Evolutionary conservation across 495 filamentous ascomycete species (phyloP).

Genomic region (Hypoxylon perforatum): DNA sequence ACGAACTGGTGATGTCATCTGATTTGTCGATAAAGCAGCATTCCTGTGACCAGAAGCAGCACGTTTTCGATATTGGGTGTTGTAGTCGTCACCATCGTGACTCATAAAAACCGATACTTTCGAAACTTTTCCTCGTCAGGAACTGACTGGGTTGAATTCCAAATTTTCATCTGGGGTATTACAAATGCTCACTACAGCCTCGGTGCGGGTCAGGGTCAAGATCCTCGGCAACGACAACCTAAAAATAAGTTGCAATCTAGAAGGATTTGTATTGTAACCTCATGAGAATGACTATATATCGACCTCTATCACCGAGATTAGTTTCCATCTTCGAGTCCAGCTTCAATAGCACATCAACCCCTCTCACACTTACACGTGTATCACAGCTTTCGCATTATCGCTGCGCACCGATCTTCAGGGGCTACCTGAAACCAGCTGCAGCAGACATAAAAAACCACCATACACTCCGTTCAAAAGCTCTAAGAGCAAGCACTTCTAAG

Average conservation of each 20-base stretch:
- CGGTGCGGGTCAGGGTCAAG: background rate
- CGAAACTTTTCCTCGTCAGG: background rate
- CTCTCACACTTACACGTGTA: slow-evolving; percentile 10
- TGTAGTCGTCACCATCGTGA: background rate
- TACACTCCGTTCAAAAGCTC: background rate
- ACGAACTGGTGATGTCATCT: background rate
- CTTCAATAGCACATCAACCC: slow-evolving; percentile 3
- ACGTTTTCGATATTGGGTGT: background rate
- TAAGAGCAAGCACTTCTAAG: background rate
- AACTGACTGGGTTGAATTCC: slow-evolving; percentile 15
- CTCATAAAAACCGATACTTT: background rate
- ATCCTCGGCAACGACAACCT: background rate
- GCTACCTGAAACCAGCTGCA: slow-evolving; percentile 1
- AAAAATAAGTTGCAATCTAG: slow-evolving; percentile 1
- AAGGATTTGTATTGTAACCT: background rate
- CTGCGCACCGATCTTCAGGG: slow-evolving; percentile 1
- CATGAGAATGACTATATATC: slow-evolving; percentile 33
- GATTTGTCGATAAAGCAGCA: background rate
- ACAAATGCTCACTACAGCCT: background rate
- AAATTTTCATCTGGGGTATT: slow-evolving; percentile 17
- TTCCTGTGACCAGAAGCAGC: background rate
- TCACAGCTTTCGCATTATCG: slow-evolving; percentile 13
- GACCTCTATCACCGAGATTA: slow-evolving; percentile 1
- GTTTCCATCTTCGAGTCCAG: slow-evolving; percentile 7
- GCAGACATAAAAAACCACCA: background rate